These are phyloP conservation scores for Tetrahymena borealis DNA, from an alignment of 73 alveolate species.

Conservation along the genomic window DNA sequence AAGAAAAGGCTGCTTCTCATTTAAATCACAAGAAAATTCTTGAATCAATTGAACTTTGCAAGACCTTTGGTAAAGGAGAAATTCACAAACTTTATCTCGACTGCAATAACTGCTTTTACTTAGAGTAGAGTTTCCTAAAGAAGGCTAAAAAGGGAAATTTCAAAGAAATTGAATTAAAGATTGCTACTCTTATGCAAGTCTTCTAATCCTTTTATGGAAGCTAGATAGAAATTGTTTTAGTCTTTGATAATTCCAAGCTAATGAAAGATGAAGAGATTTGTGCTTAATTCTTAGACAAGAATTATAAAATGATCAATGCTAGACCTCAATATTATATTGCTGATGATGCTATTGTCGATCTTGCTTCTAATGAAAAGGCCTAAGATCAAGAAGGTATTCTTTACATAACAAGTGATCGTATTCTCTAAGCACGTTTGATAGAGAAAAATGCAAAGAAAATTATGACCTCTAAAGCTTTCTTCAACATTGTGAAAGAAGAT, in stretches of 20 bases:
- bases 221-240: background rate
- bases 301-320: background rate
- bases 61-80: background rate
- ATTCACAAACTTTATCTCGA: background rate
- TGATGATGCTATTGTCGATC: background rate
- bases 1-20: background rate
- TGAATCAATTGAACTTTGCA: background rate
- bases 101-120: background rate
- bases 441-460: background rate
- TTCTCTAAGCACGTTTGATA: background rate
- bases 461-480: background rate
- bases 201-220: background rate
- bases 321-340: background rate
- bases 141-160: background rate
- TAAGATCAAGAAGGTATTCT: background rate
- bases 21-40: background rate
- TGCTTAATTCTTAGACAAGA: background rate
- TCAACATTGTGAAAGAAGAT: background rate
- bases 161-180: background rate
- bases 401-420: background rate
- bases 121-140: background rate
- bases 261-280: background rate
- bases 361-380: background rate
- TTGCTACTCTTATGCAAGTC: background rate
- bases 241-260: background rate